Conservation (phyloP, 371 early-diverging fungal species). For the Mucor velutinosus region DNA sequence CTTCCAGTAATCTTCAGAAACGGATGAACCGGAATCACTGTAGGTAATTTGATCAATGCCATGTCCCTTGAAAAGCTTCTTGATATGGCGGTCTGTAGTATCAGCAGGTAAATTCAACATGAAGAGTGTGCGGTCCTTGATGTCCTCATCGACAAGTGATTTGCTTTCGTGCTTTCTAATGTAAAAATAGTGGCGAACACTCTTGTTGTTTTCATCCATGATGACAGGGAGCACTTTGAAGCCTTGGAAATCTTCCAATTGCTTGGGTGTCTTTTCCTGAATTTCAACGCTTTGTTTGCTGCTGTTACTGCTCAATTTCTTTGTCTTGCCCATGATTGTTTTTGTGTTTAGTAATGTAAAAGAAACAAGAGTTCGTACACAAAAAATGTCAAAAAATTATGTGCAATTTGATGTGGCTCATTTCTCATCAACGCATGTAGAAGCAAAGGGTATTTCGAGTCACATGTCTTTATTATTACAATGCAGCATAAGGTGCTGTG, state of each 20-base stretch:
- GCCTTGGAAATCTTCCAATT: constrained; percentile 54
- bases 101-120: constrained; percentile 84
- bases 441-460: background rate
- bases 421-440: background rate
- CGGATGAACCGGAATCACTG: constrained; percentile 18
- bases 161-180: constrained; percentile 73
- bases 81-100: constrained; percentile 73
- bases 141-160: constrained; percentile 46
- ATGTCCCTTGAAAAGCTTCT: constrained; percentile 65
- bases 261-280: constrained; percentile 8
- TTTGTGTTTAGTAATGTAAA: background rate
- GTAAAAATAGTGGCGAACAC: constrained; percentile 66
- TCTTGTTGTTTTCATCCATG: constrained; percentile 39
- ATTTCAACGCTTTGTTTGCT: background rate
- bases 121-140: constrained; percentile 77
- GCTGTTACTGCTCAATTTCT: background rate
- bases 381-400: constrained; percentile 1
- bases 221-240: constrained; percentile 61
- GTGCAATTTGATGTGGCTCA: background rate
- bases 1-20: constrained; percentile 22
- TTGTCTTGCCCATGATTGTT: constrained; percentile 6
- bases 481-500: background rate
- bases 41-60: constrained; percentile 65
- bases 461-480: background rate
- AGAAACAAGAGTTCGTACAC: background rate